Evolutionary conservation across 2,329 filamentous ascomycete species (phyloP).

Genomic region (Sclerotinia glacialis): DNA sequence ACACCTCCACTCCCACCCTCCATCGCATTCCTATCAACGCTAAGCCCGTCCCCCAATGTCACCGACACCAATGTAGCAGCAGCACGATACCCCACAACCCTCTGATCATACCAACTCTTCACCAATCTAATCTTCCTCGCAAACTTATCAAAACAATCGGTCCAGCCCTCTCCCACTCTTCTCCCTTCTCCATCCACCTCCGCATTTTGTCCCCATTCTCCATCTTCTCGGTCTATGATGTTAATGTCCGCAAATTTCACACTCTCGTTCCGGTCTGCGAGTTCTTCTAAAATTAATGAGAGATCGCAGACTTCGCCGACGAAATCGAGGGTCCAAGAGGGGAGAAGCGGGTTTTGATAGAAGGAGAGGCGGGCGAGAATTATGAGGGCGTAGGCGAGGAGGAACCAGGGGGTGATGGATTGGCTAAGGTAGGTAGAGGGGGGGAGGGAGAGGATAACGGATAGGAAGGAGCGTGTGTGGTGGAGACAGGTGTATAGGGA

Average conservation of each 20-base stretch:
- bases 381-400: slow-evolving; percentile 9
- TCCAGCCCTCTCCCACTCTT: background rate
- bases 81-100: background rate
- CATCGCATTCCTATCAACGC: background rate
- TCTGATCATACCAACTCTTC: slow-evolving; percentile 4
- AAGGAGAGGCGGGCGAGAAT: slow-evolving; percentile 15
- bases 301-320: slow-evolving; percentile 17
- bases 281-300: background rate
- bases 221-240: background rate
- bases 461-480: background rate
- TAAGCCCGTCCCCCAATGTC: background rate
- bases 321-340: slow-evolving; percentile 8
- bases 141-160: slow-evolving; percentile 18
- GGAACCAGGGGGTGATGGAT: slow-evolving; percentile 4
- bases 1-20: background rate
- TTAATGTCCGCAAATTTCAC: slow-evolving; percentile 5
- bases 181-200: background rate
- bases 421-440: slow-evolving; percentile 1
- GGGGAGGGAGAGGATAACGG: background rate
- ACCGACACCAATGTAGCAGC: background rate
- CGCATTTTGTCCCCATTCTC: background rate
- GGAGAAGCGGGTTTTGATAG: background rate
- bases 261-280: background rate
- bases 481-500: slow-evolving; percentile 14
- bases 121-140: slow-evolving; percentile 8